Evolutionary conservation across 2,329 filamentous ascomycete species (phyloP), one percentile per base, ranked within the genome.

Genomic region (Sclerotinia spermophila): DNA sequence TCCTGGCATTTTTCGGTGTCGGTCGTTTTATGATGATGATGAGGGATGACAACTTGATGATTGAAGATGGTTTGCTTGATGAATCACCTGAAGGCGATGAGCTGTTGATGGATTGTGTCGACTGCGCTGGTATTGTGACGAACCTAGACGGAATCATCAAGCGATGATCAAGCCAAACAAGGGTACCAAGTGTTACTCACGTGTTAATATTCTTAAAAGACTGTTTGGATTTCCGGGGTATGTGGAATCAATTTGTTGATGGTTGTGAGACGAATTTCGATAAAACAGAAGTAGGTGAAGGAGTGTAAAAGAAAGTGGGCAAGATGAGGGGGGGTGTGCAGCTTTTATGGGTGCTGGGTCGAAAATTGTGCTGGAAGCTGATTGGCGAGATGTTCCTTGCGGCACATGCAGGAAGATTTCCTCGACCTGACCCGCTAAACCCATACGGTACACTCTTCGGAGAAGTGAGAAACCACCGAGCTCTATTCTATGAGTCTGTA

Each of bases 141-240:
- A 75, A 71, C 33, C n/a, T 59, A 48, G 65, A 62, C 66, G 71
- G 69, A 69, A 68, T 66, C 72, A 73, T 68, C 73, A 74, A 76
- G 72, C 74, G 73, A 75, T 75, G 73, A 74, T 56, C 69, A 51
- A 72, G 69, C 66, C 71, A 64, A 76, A 77, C 75, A 76, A 79
- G 78, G 77, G 78, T 79, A 79, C 77, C 75, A 67, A 70, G 71
- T 75, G 70, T 76, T 48, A 59, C 61, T 71, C 74, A 77, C 73
- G 70, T 76, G 75, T 71, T 71, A 71, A 76, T 75, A 73, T 74
- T 71, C 61, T 74, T 71, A 73, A 48, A 56, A 73, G 67, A 71
- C 70, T 71, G 72, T 55, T 69, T 73, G 64, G 67, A 72, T 68
- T 48, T 71, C 73, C 65, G 69, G 75, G 68, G 61, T 73, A 77